Conservation (phyloP, 2,329 filamentous ascomycete genomes). For the Alternaria gaisen region DNA sequence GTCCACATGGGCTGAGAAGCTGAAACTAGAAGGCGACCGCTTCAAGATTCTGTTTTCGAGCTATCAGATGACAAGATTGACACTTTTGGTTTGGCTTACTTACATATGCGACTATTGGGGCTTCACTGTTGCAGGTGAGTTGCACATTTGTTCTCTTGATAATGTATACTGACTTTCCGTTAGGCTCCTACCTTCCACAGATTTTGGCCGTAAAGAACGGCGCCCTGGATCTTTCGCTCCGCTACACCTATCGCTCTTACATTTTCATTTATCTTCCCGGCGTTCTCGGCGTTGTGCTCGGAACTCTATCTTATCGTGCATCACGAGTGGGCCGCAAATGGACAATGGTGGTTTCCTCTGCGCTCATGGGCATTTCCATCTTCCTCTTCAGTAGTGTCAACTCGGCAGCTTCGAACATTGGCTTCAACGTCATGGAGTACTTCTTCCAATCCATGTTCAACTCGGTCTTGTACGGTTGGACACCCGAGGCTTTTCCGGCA, state of each 20-base stretch:
- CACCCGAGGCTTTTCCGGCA: constrained; percentile 62
- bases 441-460: constrained; percentile 64
- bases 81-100: constrained; percentile 60
- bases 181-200: constrained; percentile 59
- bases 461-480: constrained; percentile 62
- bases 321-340: constrained; percentile 56
- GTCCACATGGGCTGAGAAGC: constrained; percentile 44
- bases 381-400: constrained; percentile 59
- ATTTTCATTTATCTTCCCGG: constrained; percentile 65
- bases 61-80: constrained; percentile 55
- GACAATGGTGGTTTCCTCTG: constrained; percentile 56
- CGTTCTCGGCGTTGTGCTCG: constrained; percentile 61
- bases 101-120: constrained; percentile 63
- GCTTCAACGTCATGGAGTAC: constrained; percentile 62
- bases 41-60: constrained; percentile 58
- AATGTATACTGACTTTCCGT: constrained; percentile 3
- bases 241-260: constrained; percentile 62
- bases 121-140: constrained; percentile 57
- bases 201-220: constrained; percentile 64
- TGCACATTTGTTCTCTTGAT: neutral
- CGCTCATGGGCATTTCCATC: constrained; percentile 56
- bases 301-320: constrained; percentile 58
- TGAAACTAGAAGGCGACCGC: constrained; percentile 53
- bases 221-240: constrained; percentile 54
- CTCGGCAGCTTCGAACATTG: constrained; percentile 57